These are phyloP conservation scores for Trametes gibbosa DNA, from an alignment of 768 basidiomycete genomes.

Conservation along the genomic window DNA sequence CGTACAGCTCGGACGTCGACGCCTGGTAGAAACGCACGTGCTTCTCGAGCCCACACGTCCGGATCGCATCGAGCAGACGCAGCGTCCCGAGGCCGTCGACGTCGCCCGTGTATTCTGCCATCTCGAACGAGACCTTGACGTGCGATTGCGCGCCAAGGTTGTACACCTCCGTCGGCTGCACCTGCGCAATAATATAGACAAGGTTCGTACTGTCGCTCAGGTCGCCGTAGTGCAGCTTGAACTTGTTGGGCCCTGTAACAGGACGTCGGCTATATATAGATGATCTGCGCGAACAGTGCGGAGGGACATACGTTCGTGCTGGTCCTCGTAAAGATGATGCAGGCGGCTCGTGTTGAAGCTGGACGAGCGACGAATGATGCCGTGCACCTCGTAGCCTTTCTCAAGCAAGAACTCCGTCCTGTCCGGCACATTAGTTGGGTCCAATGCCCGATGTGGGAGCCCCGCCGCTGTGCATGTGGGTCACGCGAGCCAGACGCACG, in stretches of 20 bases:
- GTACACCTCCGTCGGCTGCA: constrained; percentile 95
- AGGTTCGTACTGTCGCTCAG: constrained; percentile 95
- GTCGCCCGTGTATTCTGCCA: constrained; percentile 98
- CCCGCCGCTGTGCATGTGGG: not conserved
- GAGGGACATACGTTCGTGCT: constrained; percentile 74
- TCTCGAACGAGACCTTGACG: constrained; percentile 99
- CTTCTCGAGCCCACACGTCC: constrained; percentile 91
- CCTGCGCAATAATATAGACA: constrained; percentile 92
- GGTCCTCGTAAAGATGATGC: constrained; percentile 90
- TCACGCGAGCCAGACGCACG: not conserved
- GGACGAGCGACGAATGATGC: constrained; percentile 94
- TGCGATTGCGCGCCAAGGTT: constrained; percentile 97
- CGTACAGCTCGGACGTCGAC: constrained; percentile 95
- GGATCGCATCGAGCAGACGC: constrained; percentile 91
- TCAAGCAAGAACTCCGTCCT: constrained; percentile 81
- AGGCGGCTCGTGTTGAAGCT: constrained; percentile 97
- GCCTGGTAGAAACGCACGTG: constrained; percentile 97
- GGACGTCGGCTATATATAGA: not conserved
- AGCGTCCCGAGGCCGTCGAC: constrained; percentile 95
- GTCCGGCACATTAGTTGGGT: constrained; percentile 12
- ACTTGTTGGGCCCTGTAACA: constrained; percentile 60
- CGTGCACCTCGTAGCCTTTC: constrained; percentile 92
- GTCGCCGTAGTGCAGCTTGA: constrained; percentile 90
- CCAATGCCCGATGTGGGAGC: not conserved
- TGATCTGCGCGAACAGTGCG: not conserved